Conservation (phyloP, 2,329 filamentous ascomycete species). For the Aspergillus versicolor region DNA sequence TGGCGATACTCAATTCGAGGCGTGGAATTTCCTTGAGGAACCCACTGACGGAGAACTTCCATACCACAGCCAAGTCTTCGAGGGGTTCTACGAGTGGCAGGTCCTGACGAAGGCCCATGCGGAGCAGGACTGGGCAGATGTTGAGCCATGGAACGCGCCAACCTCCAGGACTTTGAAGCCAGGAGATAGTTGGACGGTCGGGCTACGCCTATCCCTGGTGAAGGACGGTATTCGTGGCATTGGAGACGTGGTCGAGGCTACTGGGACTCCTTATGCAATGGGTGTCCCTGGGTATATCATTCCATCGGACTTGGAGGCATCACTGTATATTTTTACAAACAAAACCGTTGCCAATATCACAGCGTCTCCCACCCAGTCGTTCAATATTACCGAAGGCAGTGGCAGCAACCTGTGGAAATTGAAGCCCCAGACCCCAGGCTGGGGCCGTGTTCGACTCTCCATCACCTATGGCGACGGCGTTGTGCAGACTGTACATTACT, state of each 20-base stretch:
- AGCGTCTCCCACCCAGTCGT: neutral
- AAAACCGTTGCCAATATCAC: neutral
- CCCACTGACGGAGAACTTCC: slow-evolving; percentile 36
- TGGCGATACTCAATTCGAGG: slow-evolving; percentile 52
- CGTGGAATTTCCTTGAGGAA: slow-evolving; percentile 55
- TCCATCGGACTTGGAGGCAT: neutral
- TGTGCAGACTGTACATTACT: slow-evolving; percentile 58
- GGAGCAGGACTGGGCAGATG: slow-evolving; percentile 55
- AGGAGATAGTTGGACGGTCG: slow-evolving; percentile 49
- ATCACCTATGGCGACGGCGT: slow-evolving; percentile 51
- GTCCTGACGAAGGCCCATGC: slow-evolving; percentile 55
- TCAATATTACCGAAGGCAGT: neutral
- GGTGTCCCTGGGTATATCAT: neutral
- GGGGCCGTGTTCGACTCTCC: slow-evolving; percentile 52
- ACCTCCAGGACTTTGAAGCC: slow-evolving; percentile 48
- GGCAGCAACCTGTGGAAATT: slow-evolving; percentile 20
- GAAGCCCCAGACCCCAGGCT: slow-evolving; percentile 47
- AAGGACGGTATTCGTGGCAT: slow-evolving; percentile 30
- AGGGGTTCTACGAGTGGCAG: slow-evolving; percentile 63
- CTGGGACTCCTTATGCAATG: neutral
- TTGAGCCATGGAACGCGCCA: slow-evolving; percentile 56
- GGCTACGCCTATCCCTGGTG: slow-evolving; percentile 51
- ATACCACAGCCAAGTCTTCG: slow-evolving; percentile 58
- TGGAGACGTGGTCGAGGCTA: neutral
- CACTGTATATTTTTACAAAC: neutral